Evolutionary conservation across 441 rosid genomes (phyloP).

Genomic region (Pelargonium cotyledonis): DNA sequence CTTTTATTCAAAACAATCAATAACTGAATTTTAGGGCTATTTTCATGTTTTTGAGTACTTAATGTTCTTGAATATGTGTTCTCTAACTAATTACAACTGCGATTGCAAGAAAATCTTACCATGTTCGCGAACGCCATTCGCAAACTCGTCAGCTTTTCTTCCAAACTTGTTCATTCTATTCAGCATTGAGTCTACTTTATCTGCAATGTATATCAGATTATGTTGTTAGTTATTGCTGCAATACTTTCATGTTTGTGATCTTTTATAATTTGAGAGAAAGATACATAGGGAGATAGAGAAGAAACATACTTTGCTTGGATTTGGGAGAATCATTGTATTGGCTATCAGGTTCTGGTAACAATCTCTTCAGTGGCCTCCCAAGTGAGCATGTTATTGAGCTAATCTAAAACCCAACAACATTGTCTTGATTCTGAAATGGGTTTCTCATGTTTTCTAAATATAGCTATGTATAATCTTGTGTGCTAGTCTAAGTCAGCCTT

Average conservation of each 20-base stretch:
- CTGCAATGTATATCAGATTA: constrained; percentile 17
- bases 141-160: constrained; percentile 47
- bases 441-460: constrained; percentile 24
- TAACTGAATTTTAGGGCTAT: no score
- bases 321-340: constrained; percentile 22
- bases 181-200: constrained; percentile 26
- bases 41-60: no score
- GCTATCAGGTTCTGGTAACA: constrained; percentile 22
- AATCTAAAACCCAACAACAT: constrained; percentile 27
- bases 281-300: background rate
- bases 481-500: no score
- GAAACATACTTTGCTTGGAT: constrained; percentile 21
- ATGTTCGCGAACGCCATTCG: constrained; percentile 41
- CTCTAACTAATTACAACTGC: background rate
- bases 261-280: no score
- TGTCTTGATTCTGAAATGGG: constrained; percentile 21
- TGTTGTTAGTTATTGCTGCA: no score
- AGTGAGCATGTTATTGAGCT: constrained; percentile 15
- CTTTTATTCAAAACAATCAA: no score
- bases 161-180: constrained; percentile 40
- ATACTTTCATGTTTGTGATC: no score
- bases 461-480: no score
- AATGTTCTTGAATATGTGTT: no score
- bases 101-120: constrained; percentile 22
- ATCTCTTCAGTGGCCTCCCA: constrained; percentile 22